Conservation (phyloP, 163 green algal species). For the Chloroidium sp. region DNA sequence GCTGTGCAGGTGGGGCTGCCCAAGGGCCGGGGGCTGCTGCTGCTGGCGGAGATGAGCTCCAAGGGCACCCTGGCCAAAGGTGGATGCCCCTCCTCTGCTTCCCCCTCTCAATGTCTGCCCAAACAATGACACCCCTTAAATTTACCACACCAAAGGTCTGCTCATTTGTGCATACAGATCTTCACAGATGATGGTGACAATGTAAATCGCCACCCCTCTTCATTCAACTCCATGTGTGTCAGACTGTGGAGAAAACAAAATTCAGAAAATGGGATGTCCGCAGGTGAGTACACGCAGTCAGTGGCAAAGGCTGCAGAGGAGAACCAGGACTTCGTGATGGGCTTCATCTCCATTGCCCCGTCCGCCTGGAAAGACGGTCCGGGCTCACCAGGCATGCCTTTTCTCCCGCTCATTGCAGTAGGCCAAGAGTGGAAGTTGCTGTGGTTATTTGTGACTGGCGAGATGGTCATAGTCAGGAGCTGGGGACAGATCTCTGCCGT, state of each 20-base stretch:
- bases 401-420: not conserved
- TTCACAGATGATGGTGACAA: too few relatives aligned
- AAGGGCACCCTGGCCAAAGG: conserved; percentile 79
- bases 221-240: too few relatives aligned
- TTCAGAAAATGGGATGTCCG: not conserved
- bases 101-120: not conserved
- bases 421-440: too few relatives aligned
- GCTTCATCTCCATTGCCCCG: conserved; percentile 89
- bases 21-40: conserved; percentile 63
- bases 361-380: conserved; percentile 61
- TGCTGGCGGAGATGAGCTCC: conserved; percentile 90
- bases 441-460: too few relatives aligned
- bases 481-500: too few relatives aligned
- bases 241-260: too few relatives aligned
- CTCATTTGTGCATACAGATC: too few relatives aligned
- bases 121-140: too few relatives aligned
- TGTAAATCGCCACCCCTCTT: too few relatives aligned
- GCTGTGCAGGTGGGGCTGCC: conserved; percentile 58
- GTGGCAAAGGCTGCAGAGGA: conserved; percentile 65
- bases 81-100: not conserved
- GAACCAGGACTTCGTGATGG: conserved; percentile 95
- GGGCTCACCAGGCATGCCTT: conserved; percentile 30
- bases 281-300: conserved; percentile 80
- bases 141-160: too few relatives aligned
- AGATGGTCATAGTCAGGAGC: too few relatives aligned